phyloP scores from a whole-genome alignment of 768 basidiomycete species.

The Russula virescens region DNA sequence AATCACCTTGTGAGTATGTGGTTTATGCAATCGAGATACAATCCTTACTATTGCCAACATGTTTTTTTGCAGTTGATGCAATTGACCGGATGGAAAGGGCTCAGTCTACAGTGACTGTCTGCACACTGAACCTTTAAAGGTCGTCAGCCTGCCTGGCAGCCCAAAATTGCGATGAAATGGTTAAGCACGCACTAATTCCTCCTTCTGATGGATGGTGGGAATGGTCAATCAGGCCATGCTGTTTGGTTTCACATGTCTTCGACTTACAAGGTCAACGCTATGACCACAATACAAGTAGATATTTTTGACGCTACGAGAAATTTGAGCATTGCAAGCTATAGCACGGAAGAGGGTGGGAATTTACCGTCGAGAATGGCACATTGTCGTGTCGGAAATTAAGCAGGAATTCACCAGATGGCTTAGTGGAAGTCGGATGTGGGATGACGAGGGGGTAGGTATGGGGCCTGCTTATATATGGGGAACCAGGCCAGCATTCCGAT shows the following conservation, averaged over 20 bases:
- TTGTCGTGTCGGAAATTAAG: constrained; percentile 1
- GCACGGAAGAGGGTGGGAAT: neutral
- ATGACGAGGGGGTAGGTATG: constrained; percentile 3
- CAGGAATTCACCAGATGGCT: constrained; percentile 5
- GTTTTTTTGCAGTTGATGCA: constrained; percentile 21
- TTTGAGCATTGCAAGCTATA: neutral
- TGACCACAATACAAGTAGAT: constrained; percentile 20
- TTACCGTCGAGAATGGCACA: constrained; percentile 22
- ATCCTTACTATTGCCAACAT: constrained; percentile 20
- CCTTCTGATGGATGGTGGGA: constrained; percentile 6
- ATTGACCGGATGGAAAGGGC: constrained; percentile 17
- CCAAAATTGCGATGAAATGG: neutral
- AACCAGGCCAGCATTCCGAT: constrained; percentile 9
- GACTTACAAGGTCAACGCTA: constrained; percentile 16
- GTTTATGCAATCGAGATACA: neutral
- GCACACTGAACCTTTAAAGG: constrained; percentile 18
- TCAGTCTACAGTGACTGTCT: constrained; percentile 18
- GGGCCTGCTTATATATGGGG: constrained; percentile 18
- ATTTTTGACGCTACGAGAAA: constrained; percentile 11
- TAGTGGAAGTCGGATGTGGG: constrained; percentile 10
- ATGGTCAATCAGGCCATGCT: neutral
- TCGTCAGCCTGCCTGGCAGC: neutral
- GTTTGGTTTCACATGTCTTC: neutral
- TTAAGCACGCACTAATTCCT: constrained; percentile 18
- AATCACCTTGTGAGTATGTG: neutral